Percentiles rank a stretch among this genome's conserved stretches.
Evolutionary conservation across 805 yeast species (phyloP).

Genomic region (Debaryomyces tyrocola): DNA sequence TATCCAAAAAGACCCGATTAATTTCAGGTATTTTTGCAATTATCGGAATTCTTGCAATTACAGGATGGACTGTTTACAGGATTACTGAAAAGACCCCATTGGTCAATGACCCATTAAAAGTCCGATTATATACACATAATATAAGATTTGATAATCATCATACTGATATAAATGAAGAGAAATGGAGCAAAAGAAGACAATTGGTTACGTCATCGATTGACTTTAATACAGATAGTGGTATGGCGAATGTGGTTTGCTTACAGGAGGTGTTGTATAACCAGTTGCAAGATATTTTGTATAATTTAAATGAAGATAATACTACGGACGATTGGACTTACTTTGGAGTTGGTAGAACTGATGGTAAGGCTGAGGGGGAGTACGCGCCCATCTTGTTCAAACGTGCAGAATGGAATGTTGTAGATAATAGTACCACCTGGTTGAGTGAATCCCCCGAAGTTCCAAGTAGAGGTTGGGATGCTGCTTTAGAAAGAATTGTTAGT

Average conservation of each 20-base stretch:
- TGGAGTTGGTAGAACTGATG: slow-evolving; percentile 39
- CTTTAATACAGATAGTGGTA: slow-evolving; percentile 29
- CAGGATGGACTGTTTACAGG: not conserved
- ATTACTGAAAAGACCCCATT: not conserved
- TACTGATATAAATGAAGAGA: slow-evolving; percentile 33
- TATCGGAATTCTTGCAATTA: not conserved
- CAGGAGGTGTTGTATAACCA: slow-evolving; percentile 35
- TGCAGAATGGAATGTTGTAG: slow-evolving; percentile 31
- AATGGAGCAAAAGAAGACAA: slow-evolving; percentile 40
- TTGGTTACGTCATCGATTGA: slow-evolving; percentile 37
- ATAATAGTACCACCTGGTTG: slow-evolving; percentile 37
- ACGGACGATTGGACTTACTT: slow-evolving; percentile 32
- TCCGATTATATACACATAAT: slow-evolving; percentile 42
- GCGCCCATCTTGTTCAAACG: slow-evolving; percentile 36
- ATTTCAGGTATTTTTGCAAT: not conserved
- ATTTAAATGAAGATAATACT: slow-evolving; percentile 17
- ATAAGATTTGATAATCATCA: slow-evolving; percentile 43
- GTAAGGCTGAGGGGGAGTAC: slow-evolving; percentile 29
- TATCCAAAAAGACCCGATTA: not conserved
- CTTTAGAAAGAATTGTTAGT: slow-evolving; percentile 39
- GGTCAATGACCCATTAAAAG: slow-evolving; percentile 9
- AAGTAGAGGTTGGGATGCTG: slow-evolving; percentile 46
- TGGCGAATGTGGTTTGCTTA: slow-evolving; percentile 38
- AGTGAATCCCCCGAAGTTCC: slow-evolving; percentile 40
- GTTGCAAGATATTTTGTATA: slow-evolving; percentile 23